phyloP scores from a whole-genome alignment of 441 rosid species.

The Jatropha multifida region DNA sequence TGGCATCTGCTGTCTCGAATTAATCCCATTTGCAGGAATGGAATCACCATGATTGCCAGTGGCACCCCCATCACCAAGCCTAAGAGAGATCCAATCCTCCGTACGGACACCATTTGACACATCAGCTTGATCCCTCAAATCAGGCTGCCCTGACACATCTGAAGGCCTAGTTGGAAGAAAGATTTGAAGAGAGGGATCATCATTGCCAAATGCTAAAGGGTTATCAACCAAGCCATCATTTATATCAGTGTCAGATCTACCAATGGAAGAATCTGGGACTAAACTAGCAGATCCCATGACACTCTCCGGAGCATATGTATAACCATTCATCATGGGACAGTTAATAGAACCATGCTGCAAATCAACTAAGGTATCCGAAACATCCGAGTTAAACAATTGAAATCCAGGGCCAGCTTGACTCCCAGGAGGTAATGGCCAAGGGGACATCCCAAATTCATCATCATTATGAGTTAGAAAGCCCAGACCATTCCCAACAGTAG shows the following conservation, averaged over 20 bases:
- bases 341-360: slow-evolving; percentile 54
- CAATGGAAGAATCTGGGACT: slow-evolving; percentile 54
- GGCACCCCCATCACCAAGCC: slow-evolving; percentile 79
- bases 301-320: slow-evolving; percentile 59
- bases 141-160: slow-evolving; percentile 52
- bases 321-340: slow-evolving; percentile 67
- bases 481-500: slow-evolving; percentile 53
- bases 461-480: slow-evolving; percentile 58
- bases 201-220: slow-evolving; percentile 73
- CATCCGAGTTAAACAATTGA: slow-evolving; percentile 73
- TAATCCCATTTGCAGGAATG: slow-evolving; percentile 48
- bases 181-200: slow-evolving; percentile 90
- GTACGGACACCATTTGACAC: slow-evolving; percentile 71
- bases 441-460: slow-evolving; percentile 70
- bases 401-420: slow-evolving; percentile 67
- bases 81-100: slow-evolving; percentile 95
- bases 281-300: slow-evolving; percentile 46
- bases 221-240: slow-evolving; percentile 80
- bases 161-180: slow-evolving; percentile 91
- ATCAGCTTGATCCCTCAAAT: slow-evolving; percentile 66
- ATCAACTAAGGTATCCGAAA: slow-evolving; percentile 59
- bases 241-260: slow-evolving; percentile 50
- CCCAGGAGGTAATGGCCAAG: slow-evolving; percentile 73
- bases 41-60: slow-evolving; percentile 53
- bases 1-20: slow-evolving; percentile 53